phyloP scores from a whole-genome alignment of 352 stramenopile genomes.

The Paralagenidium karlingii region DNA sequence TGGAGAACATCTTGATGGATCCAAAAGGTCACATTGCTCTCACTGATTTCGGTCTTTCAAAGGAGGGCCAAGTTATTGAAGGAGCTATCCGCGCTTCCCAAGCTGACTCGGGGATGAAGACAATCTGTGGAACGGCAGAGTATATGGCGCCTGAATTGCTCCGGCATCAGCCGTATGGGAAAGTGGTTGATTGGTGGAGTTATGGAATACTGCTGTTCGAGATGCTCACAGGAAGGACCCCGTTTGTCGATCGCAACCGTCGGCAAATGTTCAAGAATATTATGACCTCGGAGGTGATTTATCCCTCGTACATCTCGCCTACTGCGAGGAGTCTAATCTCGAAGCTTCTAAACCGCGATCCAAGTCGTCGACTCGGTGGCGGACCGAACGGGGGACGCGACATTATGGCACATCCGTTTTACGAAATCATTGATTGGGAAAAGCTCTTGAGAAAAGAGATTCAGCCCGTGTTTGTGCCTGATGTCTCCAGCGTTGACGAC shows the following conservation, averaged over 20 bases:
- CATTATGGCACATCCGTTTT: slow-evolving; percentile 84
- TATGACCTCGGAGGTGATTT: slow-evolving; percentile 81
- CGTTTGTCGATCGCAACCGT: slow-evolving; percentile 81
- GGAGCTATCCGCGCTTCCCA: slow-evolving; percentile 73
- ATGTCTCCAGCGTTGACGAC: slow-evolving; percentile 68
- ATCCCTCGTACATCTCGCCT: slow-evolving; percentile 76
- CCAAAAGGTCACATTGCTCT: slow-evolving; percentile 77
- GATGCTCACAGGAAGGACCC: slow-evolving; percentile 79
- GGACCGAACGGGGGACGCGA: slow-evolving; percentile 71
- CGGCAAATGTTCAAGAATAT: slow-evolving; percentile 88
- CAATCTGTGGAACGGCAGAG: slow-evolving; percentile 80
- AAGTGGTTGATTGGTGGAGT: slow-evolving; percentile 86
- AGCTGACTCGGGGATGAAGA: slow-evolving; percentile 76
- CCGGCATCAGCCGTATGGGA: slow-evolving; percentile 76
- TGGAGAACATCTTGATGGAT: slow-evolving; percentile 87
- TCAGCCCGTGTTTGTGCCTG: slow-evolving; percentile 59
- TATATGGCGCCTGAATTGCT: slow-evolving; percentile 82
- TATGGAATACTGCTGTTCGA: slow-evolving; percentile 84
- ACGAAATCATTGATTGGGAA: slow-evolving; percentile 77
- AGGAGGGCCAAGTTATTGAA: slow-evolving; percentile 73
- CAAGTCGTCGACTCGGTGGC: slow-evolving; percentile 84
- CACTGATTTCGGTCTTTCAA: slow-evolving; percentile 82
- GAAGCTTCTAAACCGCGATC: slow-evolving; percentile 90
- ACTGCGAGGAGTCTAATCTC: slow-evolving; percentile 63
- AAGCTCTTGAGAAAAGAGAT: slow-evolving; percentile 79